Base-by-base conservation (phyloP, 2,329 filamentous ascomycete species). In the Emmonsiellopsis sp. region DNA sequence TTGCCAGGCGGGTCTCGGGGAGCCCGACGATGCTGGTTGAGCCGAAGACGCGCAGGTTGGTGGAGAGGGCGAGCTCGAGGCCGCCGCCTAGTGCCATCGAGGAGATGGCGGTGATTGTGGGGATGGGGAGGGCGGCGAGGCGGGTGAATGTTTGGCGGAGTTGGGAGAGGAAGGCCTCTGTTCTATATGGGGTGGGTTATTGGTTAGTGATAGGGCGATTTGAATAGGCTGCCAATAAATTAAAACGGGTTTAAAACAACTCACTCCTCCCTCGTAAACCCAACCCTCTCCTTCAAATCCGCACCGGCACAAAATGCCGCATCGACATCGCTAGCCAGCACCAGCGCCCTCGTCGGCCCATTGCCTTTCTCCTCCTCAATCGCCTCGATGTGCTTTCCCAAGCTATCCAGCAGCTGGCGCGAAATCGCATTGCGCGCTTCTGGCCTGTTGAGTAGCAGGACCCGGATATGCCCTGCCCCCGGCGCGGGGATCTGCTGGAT, bases 291-390 rank as follows among this genome's bases (percentile, higher is more conserved):
- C 68, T 96, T 97, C 63, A 98, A 72, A 67, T 98, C 93, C 3
- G 93, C 93, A 39, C 93, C 93, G 0, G 93, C 89, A 70, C 93
- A 98, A 70, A 98, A 98, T 62, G 84, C 86, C 27, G 82, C 77
- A 61, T 96, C 88, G n/a, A 88, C 80, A 42, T 88, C 88, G 64
- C 88, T 94, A 9, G 88, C 87, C 13, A 98, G 63, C 42, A 98
- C 82, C 60, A 98, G 69, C 2, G 88, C 92, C 59, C 93, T 77
- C 13, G 91, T 96, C 14, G 76, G 70, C 3, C 80, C 80, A 27
- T 70, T 71, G 5, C 75, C 77, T 3, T 73, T 73, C 62, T 85
- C 80, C 7, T 72, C 74, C 53, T 86, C 81, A 45, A 97, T 79
- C 56, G 80, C 78, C 62, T 88, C 80, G 53, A 97, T 77, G 64